These are phyloP conservation scores for Ophiocordyceps camponoti-saundersi DNA, from an alignment of 2,329 filamentous ascomycete genomes.

Conservation along the genomic window DNA sequence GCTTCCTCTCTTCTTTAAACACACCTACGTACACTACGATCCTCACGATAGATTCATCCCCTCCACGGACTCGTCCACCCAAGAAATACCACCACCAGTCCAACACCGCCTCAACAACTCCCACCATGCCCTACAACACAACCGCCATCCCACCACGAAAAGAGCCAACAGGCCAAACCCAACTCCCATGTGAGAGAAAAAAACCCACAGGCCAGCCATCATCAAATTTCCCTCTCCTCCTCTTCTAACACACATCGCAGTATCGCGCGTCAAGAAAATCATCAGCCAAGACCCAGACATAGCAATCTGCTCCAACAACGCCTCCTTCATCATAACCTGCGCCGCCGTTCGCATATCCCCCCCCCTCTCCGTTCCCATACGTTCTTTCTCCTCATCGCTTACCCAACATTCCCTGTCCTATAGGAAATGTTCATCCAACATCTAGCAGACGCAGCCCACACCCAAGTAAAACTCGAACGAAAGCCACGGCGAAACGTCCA, in stretches of 20 bases:
- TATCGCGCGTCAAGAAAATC: constrained; percentile 92
- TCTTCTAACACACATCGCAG: constrained; percentile 25
- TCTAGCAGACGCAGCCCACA: constrained; percentile 68
- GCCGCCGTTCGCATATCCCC: constrained; percentile 48
- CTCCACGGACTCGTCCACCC: no score
- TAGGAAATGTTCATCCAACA: constrained; percentile 94
- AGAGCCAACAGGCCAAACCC: constrained; percentile 70
- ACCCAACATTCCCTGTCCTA: no score
- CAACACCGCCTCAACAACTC: background rate
- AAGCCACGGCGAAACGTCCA: constrained; percentile 90
- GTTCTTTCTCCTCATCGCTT: no score
- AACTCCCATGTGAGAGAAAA: constrained; percentile 72
- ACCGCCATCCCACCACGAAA: constrained; percentile 63
- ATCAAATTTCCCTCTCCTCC: background rate
- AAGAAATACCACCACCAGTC: no score
- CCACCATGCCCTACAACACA: constrained; percentile 76
- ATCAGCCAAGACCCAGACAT: constrained; percentile 79
- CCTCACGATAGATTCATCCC: no score
- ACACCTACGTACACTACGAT: no score
- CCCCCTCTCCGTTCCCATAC: background rate
- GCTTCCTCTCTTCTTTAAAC: no score
- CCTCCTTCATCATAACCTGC: constrained; percentile 82
- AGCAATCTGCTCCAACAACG: constrained; percentile 75
- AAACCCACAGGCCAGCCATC: background rate
- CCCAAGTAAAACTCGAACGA: constrained; percentile 75